These are phyloP conservation scores for Bretschneidera sinensis DNA, from an alignment of 345 rosid species.

Conservation along the genomic window DNA sequence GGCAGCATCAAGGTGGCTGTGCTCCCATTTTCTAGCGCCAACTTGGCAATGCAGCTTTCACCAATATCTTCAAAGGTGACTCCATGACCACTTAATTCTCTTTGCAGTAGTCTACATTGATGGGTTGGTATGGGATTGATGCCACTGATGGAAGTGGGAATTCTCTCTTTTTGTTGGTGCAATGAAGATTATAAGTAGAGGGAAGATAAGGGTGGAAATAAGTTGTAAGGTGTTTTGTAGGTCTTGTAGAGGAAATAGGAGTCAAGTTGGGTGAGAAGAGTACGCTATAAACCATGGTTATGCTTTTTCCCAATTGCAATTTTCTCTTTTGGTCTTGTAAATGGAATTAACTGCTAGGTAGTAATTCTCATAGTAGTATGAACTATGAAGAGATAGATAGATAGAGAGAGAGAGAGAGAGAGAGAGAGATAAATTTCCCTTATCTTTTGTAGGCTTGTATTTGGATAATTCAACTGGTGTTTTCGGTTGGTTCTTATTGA, in stretches of 20 bases:
- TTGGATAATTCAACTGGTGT: constrained; percentile 12
- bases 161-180: constrained; percentile 20
- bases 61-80: constrained; percentile 62
- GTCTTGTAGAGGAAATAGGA: constrained; percentile 17
- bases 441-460: not conserved
- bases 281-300: constrained; percentile 35
- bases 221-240: not conserved
- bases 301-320: not conserved
- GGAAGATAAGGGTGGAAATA: constrained; percentile 14
- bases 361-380: too few species aligned
- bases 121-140: constrained; percentile 46
- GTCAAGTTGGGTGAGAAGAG: constrained; percentile 31
- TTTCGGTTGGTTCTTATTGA: constrained; percentile 23
- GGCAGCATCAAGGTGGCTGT: constrained; percentile 63
- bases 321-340: not conserved
- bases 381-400: too few species aligned
- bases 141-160: constrained; percentile 38
- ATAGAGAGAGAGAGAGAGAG: constrained; percentile 3
- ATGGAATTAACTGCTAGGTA: not conserved
- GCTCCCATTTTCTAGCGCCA: constrained; percentile 61
- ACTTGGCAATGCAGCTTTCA: constrained; percentile 61
- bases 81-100: constrained; percentile 76
- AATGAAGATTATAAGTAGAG: constrained; percentile 14
- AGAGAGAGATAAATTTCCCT: not conserved
- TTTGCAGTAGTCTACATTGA: constrained; percentile 58